These are phyloP conservation scores for Nevesoporus exiguus DNA, from an alignment of 768 basidiomycete genomes.

Conservation along the genomic window DNA sequence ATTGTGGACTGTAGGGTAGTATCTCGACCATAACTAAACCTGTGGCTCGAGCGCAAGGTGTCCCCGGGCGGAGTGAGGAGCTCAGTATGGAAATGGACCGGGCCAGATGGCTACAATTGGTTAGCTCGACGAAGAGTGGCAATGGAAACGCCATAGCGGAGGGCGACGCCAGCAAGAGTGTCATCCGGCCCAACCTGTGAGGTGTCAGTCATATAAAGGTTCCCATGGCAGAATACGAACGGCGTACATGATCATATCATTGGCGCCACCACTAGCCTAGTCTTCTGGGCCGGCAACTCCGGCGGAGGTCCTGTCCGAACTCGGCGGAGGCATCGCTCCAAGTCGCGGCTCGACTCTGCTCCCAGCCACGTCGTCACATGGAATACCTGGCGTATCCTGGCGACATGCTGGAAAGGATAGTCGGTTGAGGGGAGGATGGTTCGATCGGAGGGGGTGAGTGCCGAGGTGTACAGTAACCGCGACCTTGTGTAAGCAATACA, in stretches of 20 bases:
- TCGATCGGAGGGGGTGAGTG: background rate
- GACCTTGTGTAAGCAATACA: conserved; percentile 10
- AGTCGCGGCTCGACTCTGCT: conserved; percentile 4
- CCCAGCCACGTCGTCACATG: background rate
- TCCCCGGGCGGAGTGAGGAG: conserved; percentile 65
- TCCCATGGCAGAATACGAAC: conserved; percentile 11
- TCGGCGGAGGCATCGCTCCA: conserved; percentile 1
- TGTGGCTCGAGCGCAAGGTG: conserved; percentile 4
- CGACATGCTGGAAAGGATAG: conserved; percentile 6
- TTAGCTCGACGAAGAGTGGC: conserved; percentile 83
- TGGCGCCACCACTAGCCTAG: background rate
- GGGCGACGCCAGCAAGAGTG: conserved; percentile 80
- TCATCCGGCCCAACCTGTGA: conserved; percentile 67
- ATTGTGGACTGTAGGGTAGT: background rate
- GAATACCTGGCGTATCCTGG: background rate
- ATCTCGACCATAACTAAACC: background rate
- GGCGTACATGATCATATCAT: conserved; percentile 10
- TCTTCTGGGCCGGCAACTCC: background rate
- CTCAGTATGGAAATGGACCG: conserved; percentile 80
- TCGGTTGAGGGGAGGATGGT: conserved; percentile 19
- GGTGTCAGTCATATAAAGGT: background rate
- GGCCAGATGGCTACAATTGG: conserved; percentile 90
- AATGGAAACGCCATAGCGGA: conserved; percentile 85
- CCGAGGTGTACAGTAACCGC: background rate
- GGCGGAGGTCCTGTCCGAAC: background rate